Evolutionary conservation across 306 rosid species (phyloP).

Genomic region (Cajanus cajan): DNA sequence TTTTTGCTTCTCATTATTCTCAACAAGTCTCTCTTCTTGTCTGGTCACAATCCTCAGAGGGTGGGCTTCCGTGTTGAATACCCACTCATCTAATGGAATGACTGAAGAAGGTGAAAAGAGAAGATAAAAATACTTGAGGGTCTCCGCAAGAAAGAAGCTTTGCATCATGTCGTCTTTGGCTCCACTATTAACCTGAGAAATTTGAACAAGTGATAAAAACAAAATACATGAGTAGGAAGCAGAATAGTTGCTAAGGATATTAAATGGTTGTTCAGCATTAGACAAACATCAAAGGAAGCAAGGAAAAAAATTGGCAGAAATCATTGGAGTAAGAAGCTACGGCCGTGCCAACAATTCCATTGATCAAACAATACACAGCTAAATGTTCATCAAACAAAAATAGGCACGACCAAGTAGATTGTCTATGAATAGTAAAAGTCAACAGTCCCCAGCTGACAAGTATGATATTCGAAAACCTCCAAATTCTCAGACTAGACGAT

Average conservation of each 20-base stretch:
- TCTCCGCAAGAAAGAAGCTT: slow-evolving; percentile 97
- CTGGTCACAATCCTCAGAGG: slow-evolving; percentile 73
- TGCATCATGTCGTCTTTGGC: slow-evolving; percentile 97
- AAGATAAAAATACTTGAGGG: slow-evolving; percentile 90
- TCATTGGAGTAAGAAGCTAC: background rate
- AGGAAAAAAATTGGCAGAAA: background rate
- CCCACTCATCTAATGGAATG: slow-evolving; percentile 93
- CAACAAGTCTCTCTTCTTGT: slow-evolving; percentile 33
- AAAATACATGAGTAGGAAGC: background rate
- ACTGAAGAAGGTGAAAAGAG: slow-evolving; percentile 93
- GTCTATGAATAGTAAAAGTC: background rate
- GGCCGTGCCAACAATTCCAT: background rate
- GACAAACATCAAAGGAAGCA: slow-evolving; percentile 18
- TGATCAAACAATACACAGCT: background rate
- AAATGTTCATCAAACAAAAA: background rate
- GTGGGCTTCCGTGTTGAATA: slow-evolving; percentile 96
- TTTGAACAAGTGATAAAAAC: slow-evolving; percentile 36
- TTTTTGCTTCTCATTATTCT: slow-evolving; percentile 41
- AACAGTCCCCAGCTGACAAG: background rate
- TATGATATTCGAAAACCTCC: slow-evolving; percentile 1
- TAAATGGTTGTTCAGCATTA: background rate
- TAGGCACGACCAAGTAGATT: background rate
- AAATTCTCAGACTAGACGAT: background rate
- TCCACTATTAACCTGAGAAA: slow-evolving; percentile 88
- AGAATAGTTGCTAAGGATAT: background rate